These are phyloP conservation scores for Exophiala lecanii-corni DNA, from an alignment of 2,329 filamentous ascomycete genomes.

Conservation along the genomic window DNA sequence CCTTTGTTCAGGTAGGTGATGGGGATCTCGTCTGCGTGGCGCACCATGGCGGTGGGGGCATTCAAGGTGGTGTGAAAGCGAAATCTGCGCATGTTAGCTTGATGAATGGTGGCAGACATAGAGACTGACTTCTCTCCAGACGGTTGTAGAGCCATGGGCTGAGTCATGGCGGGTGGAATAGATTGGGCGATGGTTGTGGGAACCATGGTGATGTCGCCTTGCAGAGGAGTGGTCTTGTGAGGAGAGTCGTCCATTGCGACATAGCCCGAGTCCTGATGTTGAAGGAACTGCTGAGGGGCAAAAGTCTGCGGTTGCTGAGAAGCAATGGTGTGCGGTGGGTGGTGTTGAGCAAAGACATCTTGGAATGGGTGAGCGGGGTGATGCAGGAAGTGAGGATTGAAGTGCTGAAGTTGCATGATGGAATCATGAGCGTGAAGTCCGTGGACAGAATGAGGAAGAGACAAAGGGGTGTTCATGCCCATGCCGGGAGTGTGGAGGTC, in stretches of 20 bases:
- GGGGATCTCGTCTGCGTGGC: conserved; percentile 81
- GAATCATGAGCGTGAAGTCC: conserved; percentile 56
- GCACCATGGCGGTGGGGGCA: conserved; percentile 94
- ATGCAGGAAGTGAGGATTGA: conserved; percentile 51
- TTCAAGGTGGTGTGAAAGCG: conserved; percentile 87
- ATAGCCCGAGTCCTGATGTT: conserved; percentile 71
- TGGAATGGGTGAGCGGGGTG: conserved; percentile 22
- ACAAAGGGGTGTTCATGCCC: conserved; percentile 72
- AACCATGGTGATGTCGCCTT: conserved; percentile 18
- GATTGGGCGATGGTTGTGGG: conserved; percentile 27
- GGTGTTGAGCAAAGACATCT: conserved; percentile 21
- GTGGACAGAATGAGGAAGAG: conserved; percentile 65
- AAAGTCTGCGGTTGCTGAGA: conserved; percentile 48
- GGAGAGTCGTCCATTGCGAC: conserved; percentile 67
- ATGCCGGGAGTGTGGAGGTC: conserved; percentile 81
- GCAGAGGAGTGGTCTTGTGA: conserved; percentile 46
- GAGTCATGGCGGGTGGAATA: conserved; percentile 30
- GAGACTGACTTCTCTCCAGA: conserved; percentile 50
- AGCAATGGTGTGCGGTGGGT: conserved; percentile 16
- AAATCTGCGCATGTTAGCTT: conserved; percentile 52
- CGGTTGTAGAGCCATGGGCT: conserved; percentile 27
- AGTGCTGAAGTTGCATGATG: conserved; percentile 63
- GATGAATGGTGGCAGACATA: background rate
- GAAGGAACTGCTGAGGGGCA: conserved; percentile 56
- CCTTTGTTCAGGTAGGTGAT: conserved; percentile 98